Evolutionary conservation across 306 rosid genomes (phyloP).

Genomic region (Medicago lupulina): DNA sequence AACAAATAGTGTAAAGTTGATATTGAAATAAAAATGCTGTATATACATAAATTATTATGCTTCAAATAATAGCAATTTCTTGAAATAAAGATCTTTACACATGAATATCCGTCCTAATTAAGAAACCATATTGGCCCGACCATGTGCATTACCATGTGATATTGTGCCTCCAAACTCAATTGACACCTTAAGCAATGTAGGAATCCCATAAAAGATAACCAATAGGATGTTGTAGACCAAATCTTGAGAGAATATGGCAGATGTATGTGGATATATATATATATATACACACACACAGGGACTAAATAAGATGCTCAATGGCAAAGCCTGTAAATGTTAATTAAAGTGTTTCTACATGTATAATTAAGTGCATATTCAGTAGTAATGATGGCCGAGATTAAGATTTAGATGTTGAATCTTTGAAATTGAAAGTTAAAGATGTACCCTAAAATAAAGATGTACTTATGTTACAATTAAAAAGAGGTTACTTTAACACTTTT

Average conservation of each 20-base stretch:
- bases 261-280: background rate
- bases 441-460: no score
- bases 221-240: constrained; percentile 19
- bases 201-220: constrained; percentile 33
- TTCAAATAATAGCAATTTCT: background rate
- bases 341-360: constrained; percentile 1
- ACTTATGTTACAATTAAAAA: background rate
- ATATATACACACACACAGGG: no score
- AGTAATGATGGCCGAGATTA: background rate
- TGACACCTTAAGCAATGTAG: constrained; percentile 26
- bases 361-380: constrained; percentile 7
- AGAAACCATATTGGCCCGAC: constrained; percentile 4
- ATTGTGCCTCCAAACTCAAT: constrained; percentile 25
- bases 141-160: constrained; percentile 33
- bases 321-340: background rate
- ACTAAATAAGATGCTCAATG: constrained; percentile 5
- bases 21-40: constrained; percentile 1
- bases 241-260: constrained; percentile 23
- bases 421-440: no score
- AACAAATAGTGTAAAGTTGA: constrained; percentile 6
- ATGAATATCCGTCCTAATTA: constrained; percentile 6
- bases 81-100: background rate
- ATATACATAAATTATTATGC: background rate
- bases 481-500: background rate
- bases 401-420: constrained; percentile 7